These are phyloP conservation scores for Euphrasia arctica DNA, from an alignment of 305 asterid genomes.

Conservation along the genomic window DNA sequence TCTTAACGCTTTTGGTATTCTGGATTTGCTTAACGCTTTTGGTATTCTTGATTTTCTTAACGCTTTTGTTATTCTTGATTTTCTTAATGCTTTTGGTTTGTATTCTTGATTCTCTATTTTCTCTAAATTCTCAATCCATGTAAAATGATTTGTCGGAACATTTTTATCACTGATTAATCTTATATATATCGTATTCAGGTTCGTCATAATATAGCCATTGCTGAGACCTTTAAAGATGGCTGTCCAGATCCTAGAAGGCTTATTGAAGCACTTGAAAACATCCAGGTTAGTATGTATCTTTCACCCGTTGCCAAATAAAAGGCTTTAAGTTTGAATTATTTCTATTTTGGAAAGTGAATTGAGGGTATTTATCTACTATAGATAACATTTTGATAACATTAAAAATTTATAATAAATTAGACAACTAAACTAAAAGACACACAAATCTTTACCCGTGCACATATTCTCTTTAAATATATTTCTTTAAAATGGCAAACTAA, in stretches of 20 bases:
- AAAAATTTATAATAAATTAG: no score
- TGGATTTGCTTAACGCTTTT: not conserved
- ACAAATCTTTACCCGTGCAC: no score
- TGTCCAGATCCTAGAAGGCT: conserved; percentile 70
- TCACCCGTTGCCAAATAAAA: not conserved
- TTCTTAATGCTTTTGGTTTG: no score
- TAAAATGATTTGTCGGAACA: not conserved
- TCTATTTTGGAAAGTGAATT: no score
- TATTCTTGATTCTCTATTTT: conserved; percentile 1
- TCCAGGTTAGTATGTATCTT: conserved; percentile 48
- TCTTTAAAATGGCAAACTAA: no score
- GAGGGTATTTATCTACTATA: no score
- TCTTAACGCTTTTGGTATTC: not conserved
- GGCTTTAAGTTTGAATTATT: no score
- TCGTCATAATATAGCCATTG: conserved; percentile 66
- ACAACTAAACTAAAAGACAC: no score
- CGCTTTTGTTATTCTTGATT: no score
- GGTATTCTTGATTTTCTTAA: no score
- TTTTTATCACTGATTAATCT: not conserved
- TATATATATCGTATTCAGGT: conserved; percentile 32
- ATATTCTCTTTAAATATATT: no score
- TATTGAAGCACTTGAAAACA: conserved; percentile 54
- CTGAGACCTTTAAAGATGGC: conserved; percentile 64
- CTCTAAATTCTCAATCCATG: not conserved
- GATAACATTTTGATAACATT: no score